phyloP scores from a whole-genome alignment of 2,329 filamentous ascomycete species.

The Raffaelea deltoideospora region DNA sequence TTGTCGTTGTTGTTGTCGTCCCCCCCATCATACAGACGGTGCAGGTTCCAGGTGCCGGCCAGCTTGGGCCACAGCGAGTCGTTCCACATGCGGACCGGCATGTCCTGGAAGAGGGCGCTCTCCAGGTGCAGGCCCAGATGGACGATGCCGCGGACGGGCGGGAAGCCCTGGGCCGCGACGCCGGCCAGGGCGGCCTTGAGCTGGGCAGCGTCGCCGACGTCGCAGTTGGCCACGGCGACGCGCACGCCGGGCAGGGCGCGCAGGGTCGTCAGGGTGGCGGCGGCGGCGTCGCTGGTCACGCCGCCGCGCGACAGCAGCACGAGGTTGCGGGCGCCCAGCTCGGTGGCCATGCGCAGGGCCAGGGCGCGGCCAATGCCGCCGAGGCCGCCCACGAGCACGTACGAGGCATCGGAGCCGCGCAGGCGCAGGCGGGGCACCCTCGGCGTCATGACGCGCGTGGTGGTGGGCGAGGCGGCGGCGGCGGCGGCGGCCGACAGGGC shows the following conservation, averaged over 20 bases:
- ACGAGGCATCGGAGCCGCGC: slow-evolving; percentile 15
- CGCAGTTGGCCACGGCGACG: slow-evolving; percentile 2
- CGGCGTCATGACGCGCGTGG: no score
- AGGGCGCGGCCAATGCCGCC: slow-evolving; percentile 11
- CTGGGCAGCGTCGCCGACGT: slow-evolving; percentile 8
- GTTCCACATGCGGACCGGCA: neutral
- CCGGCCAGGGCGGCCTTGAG: slow-evolving; percentile 3
- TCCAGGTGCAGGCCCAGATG: neutral
- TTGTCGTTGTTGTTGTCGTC: neutral
- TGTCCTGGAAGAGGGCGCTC: neutral
- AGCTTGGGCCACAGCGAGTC: neutral
- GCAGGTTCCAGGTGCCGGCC: neutral
- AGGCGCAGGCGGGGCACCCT: no score
- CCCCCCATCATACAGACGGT: neutral
- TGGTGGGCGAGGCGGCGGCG: slow-evolving; percentile 16
- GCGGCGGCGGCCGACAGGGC: slow-evolving; percentile 20
- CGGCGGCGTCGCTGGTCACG: neutral
- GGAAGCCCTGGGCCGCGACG: neutral
- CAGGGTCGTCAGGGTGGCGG: neutral
- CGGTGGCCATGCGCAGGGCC: slow-evolving; percentile 11
- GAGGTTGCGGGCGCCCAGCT: slow-evolving; percentile 10
- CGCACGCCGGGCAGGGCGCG: neutral
- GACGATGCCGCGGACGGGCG: neutral
- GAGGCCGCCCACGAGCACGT: slow-evolving; percentile 13
- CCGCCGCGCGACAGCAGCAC: slow-evolving; percentile 1